Evolutionary conservation across 495 filamentous ascomycete genomes (phyloP).

Genomic region (Hyaloscypha bicolor): DNA sequence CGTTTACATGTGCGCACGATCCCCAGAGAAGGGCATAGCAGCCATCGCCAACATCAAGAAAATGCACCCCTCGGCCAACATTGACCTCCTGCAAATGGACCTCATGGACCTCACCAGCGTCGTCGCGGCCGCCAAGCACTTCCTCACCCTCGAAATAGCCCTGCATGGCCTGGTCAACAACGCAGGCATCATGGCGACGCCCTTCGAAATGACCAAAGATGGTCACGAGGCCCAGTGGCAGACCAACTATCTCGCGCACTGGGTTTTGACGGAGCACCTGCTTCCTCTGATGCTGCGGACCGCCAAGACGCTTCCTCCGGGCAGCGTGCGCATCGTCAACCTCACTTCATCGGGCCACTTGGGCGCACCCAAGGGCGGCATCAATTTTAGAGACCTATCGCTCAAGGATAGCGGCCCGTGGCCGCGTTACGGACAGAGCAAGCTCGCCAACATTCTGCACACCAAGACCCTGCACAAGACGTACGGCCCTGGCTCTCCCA

Average conservation of each 20-base stretch:
- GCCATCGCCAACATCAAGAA: conserved; percentile 54
- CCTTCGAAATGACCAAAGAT: conserved; percentile 52
- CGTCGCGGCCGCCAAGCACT: conserved; percentile 34
- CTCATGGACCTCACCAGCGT: conserved; percentile 41
- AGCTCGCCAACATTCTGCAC: conserved; percentile 71
- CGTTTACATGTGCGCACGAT: conserved; percentile 67
- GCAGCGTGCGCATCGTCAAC: conserved; percentile 48
- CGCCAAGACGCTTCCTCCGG: conserved; percentile 44
- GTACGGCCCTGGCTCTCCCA: conserved; percentile 45
- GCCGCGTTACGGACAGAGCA: conserved; percentile 64
- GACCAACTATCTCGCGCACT: conserved; percentile 71
- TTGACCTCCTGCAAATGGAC: conserved; percentile 47
- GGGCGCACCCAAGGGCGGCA: conserved; percentile 39
- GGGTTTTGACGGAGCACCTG: conserved; percentile 67
- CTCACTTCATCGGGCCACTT: conserved; percentile 45
- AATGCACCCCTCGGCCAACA: conserved; percentile 39
- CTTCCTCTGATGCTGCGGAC: conserved; percentile 55
- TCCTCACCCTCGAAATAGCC: conserved; percentile 45
- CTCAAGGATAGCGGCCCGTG: conserved; percentile 43
- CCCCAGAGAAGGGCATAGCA: conserved; percentile 49
- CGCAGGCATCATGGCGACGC: conserved; percentile 66
- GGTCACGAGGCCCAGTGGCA: conserved; percentile 70
- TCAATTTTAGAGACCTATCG: conserved; percentile 50
- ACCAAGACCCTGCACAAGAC: conserved; percentile 51
- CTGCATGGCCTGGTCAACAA: conserved; percentile 68